Percentiles rank a stretch among this genome's conserved stretches.
These are phyloP conservation scores for Curvularia sp. DNA, from an alignment of 2,329 filamentous ascomycete species.

Conservation along the genomic window DNA sequence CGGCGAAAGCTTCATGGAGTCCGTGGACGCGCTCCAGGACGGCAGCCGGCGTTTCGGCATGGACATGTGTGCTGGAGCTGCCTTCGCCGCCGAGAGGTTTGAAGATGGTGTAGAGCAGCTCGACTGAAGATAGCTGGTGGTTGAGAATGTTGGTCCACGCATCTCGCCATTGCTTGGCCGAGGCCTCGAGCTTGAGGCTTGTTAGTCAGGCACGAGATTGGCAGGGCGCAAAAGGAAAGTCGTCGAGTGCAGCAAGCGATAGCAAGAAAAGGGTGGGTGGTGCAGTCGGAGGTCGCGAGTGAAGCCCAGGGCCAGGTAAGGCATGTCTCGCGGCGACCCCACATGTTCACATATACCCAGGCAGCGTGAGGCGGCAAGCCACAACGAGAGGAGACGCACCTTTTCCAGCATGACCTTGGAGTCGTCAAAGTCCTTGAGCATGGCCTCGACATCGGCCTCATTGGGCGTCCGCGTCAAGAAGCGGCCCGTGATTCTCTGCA, in stretches of 20 bases:
- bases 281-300: not conserved
- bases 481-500: conserved; percentile 77
- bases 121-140: conserved; percentile 70
- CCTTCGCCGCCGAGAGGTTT: conserved; percentile 74
- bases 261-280: not conserved
- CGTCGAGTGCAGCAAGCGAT: not conserved
- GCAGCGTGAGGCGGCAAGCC: conserved; percentile 11
- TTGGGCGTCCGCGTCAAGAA: conserved; percentile 75
- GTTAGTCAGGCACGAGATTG: conserved; percentile 4
- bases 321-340: conserved; percentile 22
- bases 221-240: not conserved
- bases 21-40: conserved; percentile 70
- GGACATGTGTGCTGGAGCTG: conserved; percentile 56
- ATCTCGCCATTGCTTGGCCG: conserved; percentile 77
- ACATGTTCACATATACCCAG: conserved; percentile 20
- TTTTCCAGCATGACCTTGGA: conserved; percentile 75
- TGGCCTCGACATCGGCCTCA: conserved; percentile 75
- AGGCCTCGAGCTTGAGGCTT: conserved; percentile 71
- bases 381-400: conserved; percentile 56
- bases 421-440: conserved; percentile 82
- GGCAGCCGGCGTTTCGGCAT: conserved; percentile 66
- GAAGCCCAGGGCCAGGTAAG: not conserved
- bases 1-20: conserved; percentile 71
- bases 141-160: conserved; percentile 76
- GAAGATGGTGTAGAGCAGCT: conserved; percentile 76